Evolutionary conservation across 768 basidiomycete genomes (phyloP).

Genomic region (Filobasidium floriforme): DNA sequence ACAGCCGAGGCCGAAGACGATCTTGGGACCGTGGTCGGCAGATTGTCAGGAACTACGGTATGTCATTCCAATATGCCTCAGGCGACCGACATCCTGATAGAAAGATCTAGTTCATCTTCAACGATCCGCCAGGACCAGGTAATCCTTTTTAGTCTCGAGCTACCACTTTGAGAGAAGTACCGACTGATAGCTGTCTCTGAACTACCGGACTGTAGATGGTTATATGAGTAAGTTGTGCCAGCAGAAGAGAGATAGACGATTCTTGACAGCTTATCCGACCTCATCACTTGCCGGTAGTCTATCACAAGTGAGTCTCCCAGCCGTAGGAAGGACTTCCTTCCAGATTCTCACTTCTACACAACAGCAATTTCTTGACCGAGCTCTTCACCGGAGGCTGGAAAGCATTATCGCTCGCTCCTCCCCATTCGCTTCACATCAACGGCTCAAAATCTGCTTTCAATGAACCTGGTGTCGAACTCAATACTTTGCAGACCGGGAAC

Average conservation of each 20-base stretch:
- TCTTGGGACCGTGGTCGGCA: slow-evolving; percentile 7
- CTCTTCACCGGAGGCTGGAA: slow-evolving; percentile 17
- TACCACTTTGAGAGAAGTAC: not conserved
- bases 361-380: slow-evolving; percentile 17
- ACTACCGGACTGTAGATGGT: not conserved
- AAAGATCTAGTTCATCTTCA: slow-evolving; percentile 19
- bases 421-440: not conserved
- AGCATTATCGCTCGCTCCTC: slow-evolving; percentile 11
- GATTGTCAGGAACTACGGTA: slow-evolving; percentile 16
- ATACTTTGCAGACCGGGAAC: not conserved
- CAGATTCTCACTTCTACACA: not conserved
- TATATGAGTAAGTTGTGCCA: slow-evolving; percentile 9
- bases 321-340: no score
- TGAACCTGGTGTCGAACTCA: not conserved
- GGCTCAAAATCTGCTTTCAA: not conserved
- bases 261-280: not conserved
- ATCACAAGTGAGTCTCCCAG: not conserved
- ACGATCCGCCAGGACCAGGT: slow-evolving; percentile 20
- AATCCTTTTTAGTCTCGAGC: not conserved
- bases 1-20: not conserved
- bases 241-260: not conserved
- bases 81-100: not conserved
- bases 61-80: not conserved
- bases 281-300: not conserved
- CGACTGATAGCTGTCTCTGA: not conserved